Base-by-base conservation (phyloP, 331 rosid species). In the Rosa hybrid region DNA sequence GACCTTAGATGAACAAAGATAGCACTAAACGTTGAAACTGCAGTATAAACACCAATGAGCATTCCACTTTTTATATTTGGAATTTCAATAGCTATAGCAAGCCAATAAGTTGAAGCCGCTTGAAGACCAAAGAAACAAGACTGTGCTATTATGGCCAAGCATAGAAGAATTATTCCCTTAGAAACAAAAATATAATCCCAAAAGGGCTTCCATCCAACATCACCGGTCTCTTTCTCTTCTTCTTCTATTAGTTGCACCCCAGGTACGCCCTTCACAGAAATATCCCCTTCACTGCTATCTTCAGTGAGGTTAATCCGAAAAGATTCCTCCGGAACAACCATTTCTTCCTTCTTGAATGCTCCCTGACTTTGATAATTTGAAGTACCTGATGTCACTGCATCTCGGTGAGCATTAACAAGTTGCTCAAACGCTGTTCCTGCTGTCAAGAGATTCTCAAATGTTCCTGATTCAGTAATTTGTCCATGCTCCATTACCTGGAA, bases 341-440 rank as follows among this genome's bases (percentile, higher is more conserved):
- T 71, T 25, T 71, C 83, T 56, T 59, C 69, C 50, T 17, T 78
- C 42, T 79, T 76, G 62, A 64, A 45, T 41, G 59, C 87, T 63
- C 30, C 76, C 77, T 41, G 82, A 75, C 68, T 84, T 68, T 72
- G 86, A 67, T 83, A 42, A 57, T 45, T 57, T 4, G 81, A 77
- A 78, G 38, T 53, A 56, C 50, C 88, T 64, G 86, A 42, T 16
- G 72, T 39, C 46, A 90, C 74, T 12, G 85, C 68, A 69, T 92
- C 94, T 74, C 74, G 89, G 42, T 94, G 97, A 54, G 98, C 98
- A 60, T 78, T 90, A 76, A 94, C 97, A 51, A 94, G 98, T 69
- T 88, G 87, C 78, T 94, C 87, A 78, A 94, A 92, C 65, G 94
- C 84, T 44, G 90, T 89, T 83, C 96, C 98, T 20, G 82, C 79